Evolutionary conservation across 495 filamentous ascomycete species (phyloP).

Genomic region (Neurospora pannonica): DNA sequence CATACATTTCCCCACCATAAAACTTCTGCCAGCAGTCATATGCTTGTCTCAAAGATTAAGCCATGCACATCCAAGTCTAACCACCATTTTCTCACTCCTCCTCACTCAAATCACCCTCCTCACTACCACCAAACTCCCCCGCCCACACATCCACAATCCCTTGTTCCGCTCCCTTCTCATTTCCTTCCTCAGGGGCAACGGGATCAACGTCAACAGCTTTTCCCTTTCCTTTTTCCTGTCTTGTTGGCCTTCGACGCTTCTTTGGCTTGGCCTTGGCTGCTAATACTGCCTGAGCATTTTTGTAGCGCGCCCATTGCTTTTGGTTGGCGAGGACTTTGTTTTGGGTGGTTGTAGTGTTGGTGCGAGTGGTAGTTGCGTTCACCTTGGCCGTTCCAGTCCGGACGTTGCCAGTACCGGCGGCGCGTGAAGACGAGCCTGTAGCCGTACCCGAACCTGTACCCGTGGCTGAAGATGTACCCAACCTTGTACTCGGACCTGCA

Average conservation of each 20-base stretch:
- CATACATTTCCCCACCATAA: neutral
- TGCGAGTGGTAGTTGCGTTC: neutral
- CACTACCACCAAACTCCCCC: neutral
- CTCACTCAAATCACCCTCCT: neutral
- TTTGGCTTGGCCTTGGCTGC: neutral
- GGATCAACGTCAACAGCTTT: neutral
- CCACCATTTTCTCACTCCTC: neutral
- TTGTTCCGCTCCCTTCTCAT: neutral
- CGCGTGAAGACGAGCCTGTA: neutral
- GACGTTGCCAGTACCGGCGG: neutral
- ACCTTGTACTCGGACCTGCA: neutral
- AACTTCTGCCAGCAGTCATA: constrained; percentile 59
- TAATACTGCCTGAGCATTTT: neutral
- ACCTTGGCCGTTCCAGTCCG: neutral
- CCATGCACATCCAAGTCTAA: constrained; percentile 59
- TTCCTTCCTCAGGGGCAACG: accelerated
- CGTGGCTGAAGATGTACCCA: too few relatives aligned
- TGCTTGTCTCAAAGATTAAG: constrained; percentile 69
- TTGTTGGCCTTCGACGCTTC: neutral
- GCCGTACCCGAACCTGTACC: neutral
- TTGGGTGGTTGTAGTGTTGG: too few relatives aligned
- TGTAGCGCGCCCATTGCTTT: neutral
- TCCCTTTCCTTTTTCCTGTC: neutral
- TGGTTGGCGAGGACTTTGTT: neutral
- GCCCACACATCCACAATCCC: neutral